Evolutionary conservation across 257 asterid genomes (phyloP), one percentile per base, ranked within the genome.

Genomic region (Agastache rugosa): DNA sequence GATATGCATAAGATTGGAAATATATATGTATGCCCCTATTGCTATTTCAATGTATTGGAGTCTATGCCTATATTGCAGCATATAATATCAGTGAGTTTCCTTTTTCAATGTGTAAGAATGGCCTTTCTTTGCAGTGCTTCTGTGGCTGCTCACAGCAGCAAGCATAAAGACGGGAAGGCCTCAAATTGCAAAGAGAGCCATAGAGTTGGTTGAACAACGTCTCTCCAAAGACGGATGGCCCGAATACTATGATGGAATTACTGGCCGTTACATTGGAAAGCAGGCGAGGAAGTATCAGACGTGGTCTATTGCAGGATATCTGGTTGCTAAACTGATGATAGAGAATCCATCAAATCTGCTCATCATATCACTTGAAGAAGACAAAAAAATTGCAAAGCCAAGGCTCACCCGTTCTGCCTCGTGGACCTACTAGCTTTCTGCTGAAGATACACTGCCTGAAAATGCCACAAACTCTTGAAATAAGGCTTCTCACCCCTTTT

Each of bases 151-250:
- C 20, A 83, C 92, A 73, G 92, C 92, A 60, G 90, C 92, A 61
- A 81, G 90, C 88, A 87, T 85, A 47, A 87, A 87, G 81, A 82
- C 90, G 5, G 87, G 86, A 66, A 81, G 90, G 83, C 90, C 92
- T 48, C 88, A 85, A 44, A 83, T 85, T 4, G 92, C 92, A 27
- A 85, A 87, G 82, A 85, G 74, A 62, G 92, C 92, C 44, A 87
- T 87, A 81, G 90, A 87, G 77, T 48, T 79, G 85, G 83, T 80
- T 50, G 88, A 87, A 76, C 85, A 85, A 72, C 83, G 90, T 3
- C 87, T 87, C 3, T 80, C 86, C 3, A 83, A 80, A 80, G 92
- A 87, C 45, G 92, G 92, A 60, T 87, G 92, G 92, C 92, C 92
- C 1, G 92, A 87, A 66, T 87, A 85, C 78, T 87, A 87, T 23